These are phyloP conservation scores for Cornus controversa DNA, from an alignment of 148 eudicot species.

Conservation along the genomic window DNA sequence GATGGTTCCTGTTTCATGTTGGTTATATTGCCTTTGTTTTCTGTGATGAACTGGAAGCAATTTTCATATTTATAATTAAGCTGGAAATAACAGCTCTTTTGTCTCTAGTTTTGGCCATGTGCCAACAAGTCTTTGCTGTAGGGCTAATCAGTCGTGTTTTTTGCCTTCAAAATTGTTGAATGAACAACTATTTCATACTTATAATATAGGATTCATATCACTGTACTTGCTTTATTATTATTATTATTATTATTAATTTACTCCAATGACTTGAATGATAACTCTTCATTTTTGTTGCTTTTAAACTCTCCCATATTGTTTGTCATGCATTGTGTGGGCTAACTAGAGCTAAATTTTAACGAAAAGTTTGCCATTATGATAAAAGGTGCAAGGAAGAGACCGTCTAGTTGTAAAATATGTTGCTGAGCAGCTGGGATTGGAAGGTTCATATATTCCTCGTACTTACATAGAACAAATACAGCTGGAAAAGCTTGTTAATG, in stretches of 20 bases:
- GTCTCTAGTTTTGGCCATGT: not conserved
- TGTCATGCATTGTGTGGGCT: not conserved
- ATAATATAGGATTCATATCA: not conserved
- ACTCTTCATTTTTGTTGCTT: not conserved
- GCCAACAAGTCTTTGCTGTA: not conserved
- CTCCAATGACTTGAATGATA: not conserved
- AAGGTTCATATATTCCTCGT: constrained; percentile 88
- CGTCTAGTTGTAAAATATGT: constrained; percentile 57
- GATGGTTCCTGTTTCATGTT: not conserved
- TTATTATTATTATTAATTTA: not conserved
- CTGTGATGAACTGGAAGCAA: too few relatives aligned
- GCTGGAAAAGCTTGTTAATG: constrained; percentile 90
- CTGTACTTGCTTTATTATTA: not conserved
- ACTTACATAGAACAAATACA: constrained; percentile 95
- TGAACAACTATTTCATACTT: not conserved
- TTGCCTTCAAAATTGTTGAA: not conserved
- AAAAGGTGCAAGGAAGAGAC: constrained; percentile 92
- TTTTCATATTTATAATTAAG: not conserved
- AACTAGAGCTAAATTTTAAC: not conserved
- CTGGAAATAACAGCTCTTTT: not conserved
- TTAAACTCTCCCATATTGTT: not conserved
- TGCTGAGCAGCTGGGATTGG: constrained; percentile 86
- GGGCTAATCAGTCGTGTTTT: not conserved
- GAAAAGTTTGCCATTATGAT: not conserved
- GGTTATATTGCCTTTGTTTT: not conserved